Conservation (phyloP, 2,329 filamentous ascomycete species). For the Penicillium aurantiogriseum region DNA sequence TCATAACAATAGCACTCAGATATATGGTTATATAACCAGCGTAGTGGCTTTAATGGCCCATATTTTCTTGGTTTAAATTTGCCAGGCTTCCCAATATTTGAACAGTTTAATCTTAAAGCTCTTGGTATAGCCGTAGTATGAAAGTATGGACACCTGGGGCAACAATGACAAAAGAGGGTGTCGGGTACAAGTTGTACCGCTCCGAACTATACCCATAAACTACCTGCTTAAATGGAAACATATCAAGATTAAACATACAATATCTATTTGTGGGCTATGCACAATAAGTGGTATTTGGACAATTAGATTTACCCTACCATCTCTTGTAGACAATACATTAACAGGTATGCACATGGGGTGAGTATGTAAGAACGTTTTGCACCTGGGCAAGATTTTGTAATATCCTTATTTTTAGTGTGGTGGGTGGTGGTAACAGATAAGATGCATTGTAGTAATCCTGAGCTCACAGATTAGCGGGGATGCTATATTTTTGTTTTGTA, state of each 20-base stretch:
- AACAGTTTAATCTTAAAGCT: no score
- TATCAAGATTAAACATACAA: not conserved
- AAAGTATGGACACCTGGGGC: not conserved
- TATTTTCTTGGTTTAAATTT: not conserved
- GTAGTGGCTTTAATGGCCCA: not conserved
- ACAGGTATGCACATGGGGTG: not conserved
- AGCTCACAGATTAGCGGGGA: not conserved
- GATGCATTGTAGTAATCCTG: not conserved
- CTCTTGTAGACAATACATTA: not conserved
- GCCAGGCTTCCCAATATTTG: no score
- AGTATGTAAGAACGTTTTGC: not conserved
- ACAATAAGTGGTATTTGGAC: not conserved
- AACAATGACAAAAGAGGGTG: not conserved
- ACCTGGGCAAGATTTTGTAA: not conserved
- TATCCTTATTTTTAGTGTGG: not conserved
- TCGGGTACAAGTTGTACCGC: not conserved
- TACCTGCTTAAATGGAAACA: not conserved
- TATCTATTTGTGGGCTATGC: not conserved
- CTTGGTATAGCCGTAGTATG: not conserved
- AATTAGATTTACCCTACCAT: not conserved
- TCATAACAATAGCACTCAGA: not conserved
- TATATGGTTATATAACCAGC: not conserved
- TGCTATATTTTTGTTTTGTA: not conserved
- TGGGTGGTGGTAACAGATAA: not conserved
- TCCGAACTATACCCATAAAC: constrained; percentile 2